Percentiles rank a stretch among this genome's conserved stretches.
Conservation (phyloP, 1,139 yeast genomes). For the Blastobotrys proliferans region DNA sequence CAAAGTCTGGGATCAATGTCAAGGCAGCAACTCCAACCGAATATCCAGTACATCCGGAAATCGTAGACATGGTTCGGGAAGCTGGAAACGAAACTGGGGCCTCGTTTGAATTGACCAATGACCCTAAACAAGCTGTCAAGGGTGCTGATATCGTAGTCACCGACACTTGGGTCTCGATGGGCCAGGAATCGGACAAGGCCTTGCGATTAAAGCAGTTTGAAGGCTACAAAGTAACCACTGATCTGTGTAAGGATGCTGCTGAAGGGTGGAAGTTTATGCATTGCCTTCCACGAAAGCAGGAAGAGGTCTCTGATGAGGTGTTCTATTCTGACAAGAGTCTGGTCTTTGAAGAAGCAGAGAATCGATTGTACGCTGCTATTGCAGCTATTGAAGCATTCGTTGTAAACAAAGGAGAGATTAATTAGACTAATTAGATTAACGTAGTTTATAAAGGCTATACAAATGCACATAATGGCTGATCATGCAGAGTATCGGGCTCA, state of each 20-base stretch:
- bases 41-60: constrained; percentile 58
- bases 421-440: not conserved
- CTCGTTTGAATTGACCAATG: constrained; percentile 58
- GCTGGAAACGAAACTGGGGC: constrained; percentile 52
- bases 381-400: constrained; percentile 90
- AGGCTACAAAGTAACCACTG: constrained; percentile 78
- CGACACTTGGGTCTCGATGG: constrained; percentile 99
- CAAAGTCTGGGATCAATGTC: constrained; percentile 80
- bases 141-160: constrained; percentile 83
- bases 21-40: constrained; percentile 78
- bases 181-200: constrained; percentile 78
- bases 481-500: constrained; percentile 19
- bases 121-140: constrained; percentile 67
- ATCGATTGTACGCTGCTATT: constrained; percentile 92
- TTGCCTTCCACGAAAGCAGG: constrained; percentile 91
- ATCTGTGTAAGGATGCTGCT: constrained; percentile 63
- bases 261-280: constrained; percentile 89
- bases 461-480: constrained; percentile 20
- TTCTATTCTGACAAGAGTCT: constrained; percentile 80
- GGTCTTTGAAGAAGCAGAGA: constrained; percentile 94
- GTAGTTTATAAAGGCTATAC: constrained; percentile 2
- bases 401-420: constrained; percentile 66
- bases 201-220: constrained; percentile 72
- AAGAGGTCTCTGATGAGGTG: constrained; percentile 90
- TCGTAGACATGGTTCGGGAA: constrained; percentile 51